Evolutionary conservation across 148 eudicot genomes (phyloP), one percentile per base, ranked within the genome.

Genomic region (Amaranthus cruentus): DNA sequence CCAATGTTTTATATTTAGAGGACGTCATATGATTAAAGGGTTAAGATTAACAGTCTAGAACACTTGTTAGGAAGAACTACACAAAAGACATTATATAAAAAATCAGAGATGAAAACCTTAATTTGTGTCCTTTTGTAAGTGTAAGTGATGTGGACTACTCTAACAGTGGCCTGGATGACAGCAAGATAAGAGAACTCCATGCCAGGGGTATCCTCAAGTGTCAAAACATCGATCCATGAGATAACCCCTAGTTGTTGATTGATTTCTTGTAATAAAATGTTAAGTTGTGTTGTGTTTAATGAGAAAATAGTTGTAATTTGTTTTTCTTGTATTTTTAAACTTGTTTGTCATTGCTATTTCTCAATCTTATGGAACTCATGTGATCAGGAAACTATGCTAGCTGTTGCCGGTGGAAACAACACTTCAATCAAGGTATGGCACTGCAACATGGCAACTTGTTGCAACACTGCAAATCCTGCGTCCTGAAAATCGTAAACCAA

Each of bases 171-270:
- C 68, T 89, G 87, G 65, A 94, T 94, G 62, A 94, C 88, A 6
- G 98, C 93, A 11, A 97, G 98, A 78, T 91, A 91, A 54, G 98
- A 94, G 77, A 87, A 94, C 70, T 94, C 97, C 98, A 82, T 88
- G 69, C 90, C 96, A 0, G 10, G 11, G 49, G 80, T 85, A 14
- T 89, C 81, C 73, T 94, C 98, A 46, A 94, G 76, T 13, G 97
- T 91, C 69, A 77, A 53, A 55, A 82, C 91, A 49, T 91, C 91
- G 6, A 73, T 68, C 98, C 98, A 91, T 9, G 98, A 83, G n/a
- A n/a, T n/a, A n/a, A n/a, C n/a, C n/a, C n/a, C n/a, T n/a, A n/a
- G n/a, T n/a, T n/a, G n/a, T n/a, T n/a, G n/a, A n/a, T n/a, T n/a
- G n/a, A n/a, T n/a, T n/a, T n/a, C n/a, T n/a, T n/a, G n/a, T n/a